Percentiles rank a stretch among this genome's conserved stretches.
phyloP scores from a whole-genome alignment of 805 yeast genomes.

The Isabelozyma heimii region DNA sequence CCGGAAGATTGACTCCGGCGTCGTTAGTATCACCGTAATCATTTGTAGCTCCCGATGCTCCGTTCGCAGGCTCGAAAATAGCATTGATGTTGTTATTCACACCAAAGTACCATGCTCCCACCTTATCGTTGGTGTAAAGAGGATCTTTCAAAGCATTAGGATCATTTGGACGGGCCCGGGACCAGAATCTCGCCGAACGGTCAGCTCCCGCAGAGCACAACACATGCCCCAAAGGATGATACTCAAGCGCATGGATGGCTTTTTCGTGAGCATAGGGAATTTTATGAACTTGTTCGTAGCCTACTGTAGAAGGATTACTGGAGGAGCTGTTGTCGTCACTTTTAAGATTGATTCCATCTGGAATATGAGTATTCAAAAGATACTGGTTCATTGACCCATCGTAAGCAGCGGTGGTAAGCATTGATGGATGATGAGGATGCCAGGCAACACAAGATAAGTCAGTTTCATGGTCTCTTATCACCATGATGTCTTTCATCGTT shows the following conservation, averaged over 20 bases:
- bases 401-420: slow-evolving; percentile 81
- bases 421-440: slow-evolving; percentile 85
- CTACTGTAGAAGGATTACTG: slow-evolving; percentile 13
- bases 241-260: slow-evolving; percentile 85
- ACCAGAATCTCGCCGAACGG: slow-evolving; percentile 91
- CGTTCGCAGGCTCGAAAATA: slow-evolving; percentile 25
- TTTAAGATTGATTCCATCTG: slow-evolving; percentile 21
- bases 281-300: slow-evolving; percentile 46
- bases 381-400: slow-evolving; percentile 86
- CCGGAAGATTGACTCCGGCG: background rate
- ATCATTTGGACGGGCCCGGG: slow-evolving; percentile 88
- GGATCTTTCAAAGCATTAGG: slow-evolving; percentile 78
- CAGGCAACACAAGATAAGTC: slow-evolving; percentile 85
- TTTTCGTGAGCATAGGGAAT: slow-evolving; percentile 95
- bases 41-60: background rate
- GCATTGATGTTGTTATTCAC: slow-evolving; percentile 46
- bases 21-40: background rate
- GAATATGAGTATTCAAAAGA: slow-evolving; percentile 51
- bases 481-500: slow-evolving; percentile 71
- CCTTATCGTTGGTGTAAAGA: slow-evolving; percentile 60
- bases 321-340: slow-evolving; percentile 19
- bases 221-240: slow-evolving; percentile 92
- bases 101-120: slow-evolving; percentile 47
- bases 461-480: slow-evolving; percentile 74
- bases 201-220: slow-evolving; percentile 93